These are phyloP conservation scores for Cyclotella sp. DNA, from an alignment of 108 stramenopile species.

Conservation along the genomic window DNA sequence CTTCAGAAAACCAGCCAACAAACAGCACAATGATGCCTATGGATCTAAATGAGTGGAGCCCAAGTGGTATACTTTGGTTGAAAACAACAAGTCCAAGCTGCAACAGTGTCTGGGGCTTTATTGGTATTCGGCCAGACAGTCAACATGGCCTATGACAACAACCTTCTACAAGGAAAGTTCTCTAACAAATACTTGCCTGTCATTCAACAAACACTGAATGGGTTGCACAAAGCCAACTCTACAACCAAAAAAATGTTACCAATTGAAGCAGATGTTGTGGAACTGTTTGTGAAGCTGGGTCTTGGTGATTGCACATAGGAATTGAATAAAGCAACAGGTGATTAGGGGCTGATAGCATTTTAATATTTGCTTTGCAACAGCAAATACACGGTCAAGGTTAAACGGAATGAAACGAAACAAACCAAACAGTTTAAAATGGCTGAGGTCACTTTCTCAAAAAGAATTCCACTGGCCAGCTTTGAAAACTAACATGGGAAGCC, in stretches of 20 bases:
- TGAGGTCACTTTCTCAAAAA: slow-evolving; percentile 5
- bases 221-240: slow-evolving; percentile 6
- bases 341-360: slow-evolving; percentile 13
- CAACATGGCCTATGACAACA: not conserved
- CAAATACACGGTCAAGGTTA: slow-evolving; percentile 9
- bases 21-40: not conserved
- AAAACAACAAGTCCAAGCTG: not conserved
- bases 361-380: slow-evolving; percentile 16
- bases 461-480: not conserved
- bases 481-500: not conserved
- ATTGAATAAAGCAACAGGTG: not conserved
- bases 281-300: not conserved
- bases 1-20: not conserved
- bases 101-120: slow-evolving; percentile 1
- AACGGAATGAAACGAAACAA: slow-evolving; percentile 9
- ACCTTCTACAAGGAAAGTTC: not conserved
- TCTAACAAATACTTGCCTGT: not conserved
- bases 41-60: not conserved
- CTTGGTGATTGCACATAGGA: not conserved
- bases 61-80: not conserved
- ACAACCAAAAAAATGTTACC: slow-evolving; percentile 9
- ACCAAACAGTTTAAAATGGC: slow-evolving; percentile 6
- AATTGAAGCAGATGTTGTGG: slow-evolving; percentile 11
- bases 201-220: slow-evolving; percentile 11
- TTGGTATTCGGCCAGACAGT: slow-evolving; percentile 8